phyloP scores from a whole-genome alignment of 805 yeast genomes.

The Blastobotrys muscicola region DNA sequence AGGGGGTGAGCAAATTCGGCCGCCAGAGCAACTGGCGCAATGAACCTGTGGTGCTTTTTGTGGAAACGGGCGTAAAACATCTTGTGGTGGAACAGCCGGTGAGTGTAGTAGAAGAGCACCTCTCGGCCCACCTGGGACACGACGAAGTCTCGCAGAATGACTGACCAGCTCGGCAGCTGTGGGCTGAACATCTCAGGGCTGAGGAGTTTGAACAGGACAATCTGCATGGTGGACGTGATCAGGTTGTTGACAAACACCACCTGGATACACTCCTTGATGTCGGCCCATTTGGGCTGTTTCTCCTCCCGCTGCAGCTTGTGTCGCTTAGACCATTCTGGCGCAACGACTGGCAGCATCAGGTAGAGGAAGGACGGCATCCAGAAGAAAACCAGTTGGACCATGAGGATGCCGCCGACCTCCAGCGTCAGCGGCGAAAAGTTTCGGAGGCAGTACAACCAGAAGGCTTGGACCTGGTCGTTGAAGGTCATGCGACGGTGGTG shows the following conservation, averaged over 20 bases:
- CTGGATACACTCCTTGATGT: conserved; percentile 7
- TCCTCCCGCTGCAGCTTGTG: conserved; percentile 12
- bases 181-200: neutral
- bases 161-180: neutral
- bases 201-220: neutral
- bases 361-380: neutral
- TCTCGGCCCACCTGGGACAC: conserved; percentile 8
- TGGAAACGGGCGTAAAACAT: conserved; percentile 5
- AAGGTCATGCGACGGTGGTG: too few species aligned
- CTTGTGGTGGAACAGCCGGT: conserved; percentile 5
- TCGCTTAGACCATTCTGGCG: conserved; percentile 7
- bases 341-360: neutral
- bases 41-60: conserved; percentile 10
- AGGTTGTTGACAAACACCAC: conserved; percentile 7
- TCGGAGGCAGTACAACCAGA: too few species aligned
- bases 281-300: conserved; percentile 8
- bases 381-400: neutral
- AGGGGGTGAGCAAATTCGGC: conserved; percentile 8
- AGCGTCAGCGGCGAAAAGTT: neutral
- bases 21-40: conserved; percentile 9
- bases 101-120: conserved; percentile 6
- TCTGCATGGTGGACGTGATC: conserved; percentile 2
- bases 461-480: too few species aligned
- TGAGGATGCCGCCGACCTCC: neutral
- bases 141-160: conserved; percentile 4